Evolutionary conservation across 768 basidiomycete genomes (phyloP).

Genomic region (Lactarius trivialis): DNA sequence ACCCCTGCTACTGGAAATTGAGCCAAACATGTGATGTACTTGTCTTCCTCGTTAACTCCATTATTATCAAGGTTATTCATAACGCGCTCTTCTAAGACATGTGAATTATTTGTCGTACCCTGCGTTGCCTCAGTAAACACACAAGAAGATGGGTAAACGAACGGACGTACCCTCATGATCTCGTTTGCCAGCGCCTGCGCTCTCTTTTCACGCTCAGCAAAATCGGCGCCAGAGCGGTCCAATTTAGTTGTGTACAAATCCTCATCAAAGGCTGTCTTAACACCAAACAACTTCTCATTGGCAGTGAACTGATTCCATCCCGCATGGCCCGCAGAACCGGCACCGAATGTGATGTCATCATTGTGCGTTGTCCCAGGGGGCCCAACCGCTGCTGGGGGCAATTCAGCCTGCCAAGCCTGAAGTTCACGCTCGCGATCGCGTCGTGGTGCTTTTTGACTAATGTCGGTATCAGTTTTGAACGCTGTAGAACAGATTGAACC

Average conservation of each 20-base stretch:
- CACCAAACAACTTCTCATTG: constrained; percentile 90
- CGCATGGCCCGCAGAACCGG: constrained; percentile 36
- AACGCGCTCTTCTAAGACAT: constrained; percentile 85
- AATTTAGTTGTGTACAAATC: constrained; percentile 92
- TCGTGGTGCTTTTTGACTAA: constrained; percentile 46
- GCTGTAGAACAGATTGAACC: constrained; percentile 30
- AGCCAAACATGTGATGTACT: constrained; percentile 43
- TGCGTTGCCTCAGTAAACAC: constrained; percentile 28
- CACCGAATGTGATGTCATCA: constrained; percentile 69
- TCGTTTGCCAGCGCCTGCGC: constrained; percentile 88
- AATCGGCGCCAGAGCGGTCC: constrained; percentile 78
- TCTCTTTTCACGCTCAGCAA: constrained; percentile 78
- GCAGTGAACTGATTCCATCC: constrained; percentile 90
- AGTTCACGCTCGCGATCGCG: constrained; percentile 80
- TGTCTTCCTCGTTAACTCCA: constrained; percentile 90
- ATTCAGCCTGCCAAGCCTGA: constrained; percentile 65
- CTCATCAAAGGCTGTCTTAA: constrained; percentile 88
- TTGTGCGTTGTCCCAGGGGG: constrained; percentile 30
- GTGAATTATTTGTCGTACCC: constrained; percentile 65
- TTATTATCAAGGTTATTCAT: constrained; percentile 48
- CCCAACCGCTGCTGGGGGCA: constrained; percentile 29
- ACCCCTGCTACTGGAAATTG: constrained; percentile 9
- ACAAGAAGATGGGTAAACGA: background rate
- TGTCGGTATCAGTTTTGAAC: constrained; percentile 80
- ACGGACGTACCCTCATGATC: constrained; percentile 67